Conservation (phyloP, 805 yeast species). For the Sugiyamaella qingdaonensis region DNA sequence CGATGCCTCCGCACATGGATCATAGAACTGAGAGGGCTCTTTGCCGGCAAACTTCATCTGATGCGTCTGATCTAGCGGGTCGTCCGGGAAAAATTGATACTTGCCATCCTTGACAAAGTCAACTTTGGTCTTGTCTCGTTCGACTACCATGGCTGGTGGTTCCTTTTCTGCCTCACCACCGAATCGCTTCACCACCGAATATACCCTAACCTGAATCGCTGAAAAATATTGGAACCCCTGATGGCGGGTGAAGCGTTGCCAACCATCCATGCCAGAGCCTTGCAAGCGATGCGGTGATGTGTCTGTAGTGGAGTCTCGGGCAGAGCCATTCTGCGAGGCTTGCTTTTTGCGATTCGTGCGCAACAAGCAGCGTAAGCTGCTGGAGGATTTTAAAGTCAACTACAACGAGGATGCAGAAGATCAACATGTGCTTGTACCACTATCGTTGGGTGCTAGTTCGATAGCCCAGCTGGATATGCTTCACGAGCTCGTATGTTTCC, state of each 20-base stretch:
- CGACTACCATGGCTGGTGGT: constrained; percentile 14
- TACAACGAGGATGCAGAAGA: constrained; percentile 37
- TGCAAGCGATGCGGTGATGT: constrained; percentile 50
- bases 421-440: constrained; percentile 52
- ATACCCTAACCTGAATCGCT: neutral
- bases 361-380: constrained; percentile 74
- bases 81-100: constrained; percentile 78
- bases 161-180: no score
- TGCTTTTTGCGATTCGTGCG: constrained; percentile 73
- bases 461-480: constrained; percentile 65
- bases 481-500: constrained; percentile 58
- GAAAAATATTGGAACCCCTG: neutral
- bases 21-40: constrained; percentile 79
- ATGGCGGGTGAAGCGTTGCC: no score
- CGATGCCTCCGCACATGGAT: constrained; percentile 88
- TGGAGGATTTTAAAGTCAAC: constrained; percentile 75
- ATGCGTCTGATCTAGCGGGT: constrained; percentile 69
- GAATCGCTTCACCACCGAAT: neutral
- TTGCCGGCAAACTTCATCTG: constrained; percentile 66
- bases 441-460: constrained; percentile 67
- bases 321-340: constrained; percentile 57
- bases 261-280: neutral
- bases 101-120: constrained; percentile 58
- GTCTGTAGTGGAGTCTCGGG: constrained; percentile 49
- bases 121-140: constrained; percentile 40